phyloP scores from a whole-genome alignment of 129 eudicot species.

The Pittosporum tobira region DNA sequence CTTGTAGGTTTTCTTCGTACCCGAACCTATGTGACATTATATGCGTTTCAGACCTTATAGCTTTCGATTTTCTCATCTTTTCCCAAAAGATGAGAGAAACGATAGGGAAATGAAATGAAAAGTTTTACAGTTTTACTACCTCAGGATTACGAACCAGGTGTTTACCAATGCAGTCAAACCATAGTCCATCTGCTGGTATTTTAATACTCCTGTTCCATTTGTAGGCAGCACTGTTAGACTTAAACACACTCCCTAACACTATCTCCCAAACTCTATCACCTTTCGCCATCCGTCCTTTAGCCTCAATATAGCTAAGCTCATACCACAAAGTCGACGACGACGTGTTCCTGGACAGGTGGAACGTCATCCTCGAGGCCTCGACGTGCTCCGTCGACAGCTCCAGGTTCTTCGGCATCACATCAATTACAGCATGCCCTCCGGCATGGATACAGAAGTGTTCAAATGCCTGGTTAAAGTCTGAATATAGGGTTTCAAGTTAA shows the following conservation, averaged over 20 bases:
- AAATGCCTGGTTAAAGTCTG: conserved; percentile 28
- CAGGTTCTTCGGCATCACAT: conserved; percentile 26
- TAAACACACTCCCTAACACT: conserved; percentile 30
- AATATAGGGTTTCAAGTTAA: conserved; percentile 22
- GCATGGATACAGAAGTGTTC: conserved; percentile 38
- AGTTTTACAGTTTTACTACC: too few species aligned
- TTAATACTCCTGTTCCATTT: conserved; percentile 16
- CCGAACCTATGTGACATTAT: too few species aligned
- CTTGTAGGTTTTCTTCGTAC: too few species aligned
- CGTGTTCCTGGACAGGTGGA: conserved; percentile 27
- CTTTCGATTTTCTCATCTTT: too few species aligned
- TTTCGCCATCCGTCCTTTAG: conserved; percentile 23
- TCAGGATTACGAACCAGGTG: too few species aligned
- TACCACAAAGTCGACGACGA: conserved; percentile 30
- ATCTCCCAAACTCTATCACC: conserved; percentile 31
- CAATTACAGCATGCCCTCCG: conserved; percentile 32
- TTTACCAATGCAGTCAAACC: conserved; percentile 19
- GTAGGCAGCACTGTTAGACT: conserved; percentile 33
- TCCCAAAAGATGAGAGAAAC: too few species aligned
- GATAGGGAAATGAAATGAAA: too few species aligned
- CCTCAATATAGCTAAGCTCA: conserved; percentile 24
- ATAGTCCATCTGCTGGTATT: conserved; percentile 12
- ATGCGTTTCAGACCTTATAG: too few species aligned
- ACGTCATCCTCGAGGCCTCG: conserved; percentile 30
- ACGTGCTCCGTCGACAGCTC: conserved; percentile 16